Conservation (phyloP, 2,329 filamentous ascomycete genomes). For the Amphichorda felina region DNA sequence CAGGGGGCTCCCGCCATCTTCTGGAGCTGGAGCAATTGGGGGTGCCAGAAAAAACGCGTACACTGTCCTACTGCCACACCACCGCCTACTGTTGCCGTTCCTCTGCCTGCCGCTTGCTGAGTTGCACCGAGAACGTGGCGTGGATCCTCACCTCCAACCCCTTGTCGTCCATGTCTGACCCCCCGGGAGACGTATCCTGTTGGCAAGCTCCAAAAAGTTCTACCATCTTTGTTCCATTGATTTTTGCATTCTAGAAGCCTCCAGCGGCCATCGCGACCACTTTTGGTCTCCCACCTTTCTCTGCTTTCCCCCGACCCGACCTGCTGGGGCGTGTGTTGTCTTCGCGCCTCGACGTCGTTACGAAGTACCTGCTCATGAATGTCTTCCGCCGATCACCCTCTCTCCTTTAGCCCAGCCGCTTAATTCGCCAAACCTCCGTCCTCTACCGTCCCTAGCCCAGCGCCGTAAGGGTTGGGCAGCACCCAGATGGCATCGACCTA, state of each 20-base stretch:
- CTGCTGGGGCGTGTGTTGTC: too few species aligned
- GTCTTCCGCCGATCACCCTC: conserved; percentile 12
- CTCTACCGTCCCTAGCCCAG: conserved; percentile 1
- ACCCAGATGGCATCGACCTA: conserved; percentile 78
- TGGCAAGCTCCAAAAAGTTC: conserved; percentile 5
- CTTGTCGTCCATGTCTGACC: too few species aligned
- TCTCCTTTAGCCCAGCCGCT: conserved; percentile 4
- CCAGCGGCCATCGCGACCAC: neutral
- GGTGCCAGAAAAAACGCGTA: neutral
- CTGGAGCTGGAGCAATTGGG: too few species aligned
- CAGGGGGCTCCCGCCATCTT: too few species aligned
- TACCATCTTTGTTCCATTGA: conserved; percentile 3
- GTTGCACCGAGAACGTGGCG: conserved; percentile 4
- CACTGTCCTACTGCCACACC: neutral
- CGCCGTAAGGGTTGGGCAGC: conserved; percentile 2
- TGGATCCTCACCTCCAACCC: conserved; percentile 5
- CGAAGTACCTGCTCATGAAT: conserved; percentile 14
- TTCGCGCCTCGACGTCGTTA: conserved; percentile 3
- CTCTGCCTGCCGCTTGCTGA: neutral
- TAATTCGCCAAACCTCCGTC: conserved; percentile 9
- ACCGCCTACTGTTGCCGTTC: neutral
- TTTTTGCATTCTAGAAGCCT: conserved; percentile 1
- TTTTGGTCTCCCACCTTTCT: neutral
- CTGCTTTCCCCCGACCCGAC: conserved; percentile 1
- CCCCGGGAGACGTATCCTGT: neutral